Base-by-base conservation (phyloP, 1,284 basidiomycete species). In the Chalciporus piperatoides region DNA sequence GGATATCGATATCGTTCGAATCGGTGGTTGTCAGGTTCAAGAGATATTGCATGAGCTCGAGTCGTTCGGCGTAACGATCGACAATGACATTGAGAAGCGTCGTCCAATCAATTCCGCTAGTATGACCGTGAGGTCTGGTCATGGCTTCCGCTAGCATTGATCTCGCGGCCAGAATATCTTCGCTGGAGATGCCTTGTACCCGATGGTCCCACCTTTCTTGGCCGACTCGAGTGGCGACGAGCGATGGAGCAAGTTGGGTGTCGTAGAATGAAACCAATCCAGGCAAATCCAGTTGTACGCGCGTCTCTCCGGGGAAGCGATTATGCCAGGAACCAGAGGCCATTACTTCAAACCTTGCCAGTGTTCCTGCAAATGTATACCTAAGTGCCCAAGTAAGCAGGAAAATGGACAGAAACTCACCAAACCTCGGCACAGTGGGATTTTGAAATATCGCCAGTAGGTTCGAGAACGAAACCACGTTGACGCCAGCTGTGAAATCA, bases 91-190 rank as follows among this genome's bases (percentile, higher is more conserved):
- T 67, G 17, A 70, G 43, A 24, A 80, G 59, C 2, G 67, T 65
- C 33, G 53, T 56, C 78, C 79, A 79, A 54, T 79, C 72, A 6
- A 77, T 55, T 0, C 71, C 71, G 38, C 70, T 74, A 2, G 56
- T 52, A 0, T 46, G 38, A 10, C 48, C 39, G 27, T 48, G 4
- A 2, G 51, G 53, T 19, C 51, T 43, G 9, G 38, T 46, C 44
- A 73, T 45, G 6, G 40, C 55, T 4, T 54, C 58, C 15, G 59
- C 58, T 2, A 74, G 38, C 5, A 54, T 59, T 6, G 49, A 53
- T 44, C 46, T 62, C 33, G 47, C 46, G 6, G 4, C 47, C 3
- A 8, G 27, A n/a, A 59, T 37, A 42, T 70, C 67, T 6, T 51
- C 25, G 14, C 32, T 46, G 2, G 58, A 61, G 25, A 73, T 63